Conservation (phyloP, 495 filamentous ascomycete species). For the Rostrohypoxylon terebratum region DNA sequence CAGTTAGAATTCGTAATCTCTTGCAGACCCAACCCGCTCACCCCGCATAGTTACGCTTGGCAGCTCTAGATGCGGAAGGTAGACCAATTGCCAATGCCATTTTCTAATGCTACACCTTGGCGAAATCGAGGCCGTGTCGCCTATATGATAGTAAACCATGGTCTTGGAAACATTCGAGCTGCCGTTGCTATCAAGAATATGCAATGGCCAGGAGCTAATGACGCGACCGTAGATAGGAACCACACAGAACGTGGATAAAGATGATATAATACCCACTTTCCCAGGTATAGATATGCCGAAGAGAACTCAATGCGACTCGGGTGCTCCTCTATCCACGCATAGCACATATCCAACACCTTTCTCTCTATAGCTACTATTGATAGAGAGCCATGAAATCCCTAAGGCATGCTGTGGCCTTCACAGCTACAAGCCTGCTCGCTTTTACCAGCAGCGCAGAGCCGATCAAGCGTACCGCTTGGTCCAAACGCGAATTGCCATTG, state of each 20-base stretch:
- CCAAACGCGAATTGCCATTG: constrained; percentile 26
- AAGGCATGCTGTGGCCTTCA: constrained; percentile 24
- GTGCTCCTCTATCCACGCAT: constrained; percentile 7
- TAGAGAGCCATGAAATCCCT: constrained; percentile 30
- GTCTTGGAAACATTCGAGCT: constrained; percentile 8
- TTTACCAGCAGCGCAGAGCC: constrained; percentile 37
- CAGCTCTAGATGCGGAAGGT: constrained; percentile 39
- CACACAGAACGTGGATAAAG: constrained; percentile 6
- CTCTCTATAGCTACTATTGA: neutral
- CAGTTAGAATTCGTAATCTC: constrained; percentile 23
- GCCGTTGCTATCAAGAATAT: neutral
- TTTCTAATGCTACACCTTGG: constrained; percentile 35
- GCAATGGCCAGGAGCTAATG: constrained; percentile 15
- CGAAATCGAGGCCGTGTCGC: constrained; percentile 24
- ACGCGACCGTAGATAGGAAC: constrained; percentile 14
- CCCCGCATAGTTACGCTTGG: constrained; percentile 34
- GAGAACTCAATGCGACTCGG: neutral
- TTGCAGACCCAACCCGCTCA: constrained; percentile 26
- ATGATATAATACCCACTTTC: neutral
- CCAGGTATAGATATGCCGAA: neutral
- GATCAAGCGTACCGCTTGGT: constrained; percentile 11
- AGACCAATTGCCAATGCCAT: constrained; percentile 18
- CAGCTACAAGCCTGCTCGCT: constrained; percentile 35
- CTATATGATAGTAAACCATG: constrained; percentile 14
- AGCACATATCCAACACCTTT: neutral